Evolutionary conservation across 78 protist species (phyloP).

Genomic region (Isochrysis galbana): DNA sequence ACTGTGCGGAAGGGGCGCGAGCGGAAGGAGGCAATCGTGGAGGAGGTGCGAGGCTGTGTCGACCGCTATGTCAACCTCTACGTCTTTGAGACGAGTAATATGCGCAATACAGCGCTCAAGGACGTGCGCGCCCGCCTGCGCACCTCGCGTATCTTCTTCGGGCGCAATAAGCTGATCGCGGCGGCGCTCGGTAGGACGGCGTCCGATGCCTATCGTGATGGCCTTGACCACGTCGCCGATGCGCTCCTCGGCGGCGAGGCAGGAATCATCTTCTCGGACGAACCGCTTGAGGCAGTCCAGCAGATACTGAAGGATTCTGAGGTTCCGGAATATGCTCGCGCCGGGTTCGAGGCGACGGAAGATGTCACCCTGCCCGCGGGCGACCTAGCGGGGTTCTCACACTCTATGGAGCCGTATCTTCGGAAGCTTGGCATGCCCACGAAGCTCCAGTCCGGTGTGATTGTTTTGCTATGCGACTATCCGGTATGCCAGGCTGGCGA

Average conservation of each 20-base stretch:
- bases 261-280: constrained; percentile 85
- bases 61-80: constrained; percentile 55
- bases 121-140: constrained; percentile 52
- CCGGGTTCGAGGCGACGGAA: constrained; percentile 80
- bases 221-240: constrained; percentile 54
- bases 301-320: neutral
- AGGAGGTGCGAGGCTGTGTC: constrained; percentile 32
- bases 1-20: constrained; percentile 48
- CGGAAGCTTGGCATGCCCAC: constrained; percentile 50
- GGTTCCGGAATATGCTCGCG: constrained; percentile 80
- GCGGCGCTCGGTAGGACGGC: constrained; percentile 77
- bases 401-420: constrained; percentile 35
- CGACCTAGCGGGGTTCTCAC: constrained; percentile 39
- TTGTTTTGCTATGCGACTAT: neutral
- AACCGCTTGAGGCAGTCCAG: constrained; percentile 41
- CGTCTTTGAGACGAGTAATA: constrained; percentile 63
- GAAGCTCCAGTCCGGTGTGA: neutral
- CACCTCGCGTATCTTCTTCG: constrained; percentile 70
- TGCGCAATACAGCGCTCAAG: constrained; percentile 75
- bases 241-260: constrained; percentile 37
- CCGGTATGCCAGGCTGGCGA: neutral
- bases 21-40: constrained; percentile 55
- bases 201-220: constrained; percentile 51
- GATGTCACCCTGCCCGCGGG: constrained; percentile 56
- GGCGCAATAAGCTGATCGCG: constrained; percentile 81